Percentiles rank a stretch among this genome's conserved stretches.
Conservation (phyloP, 306 rosid species). For the Herpetospermum pedunculosum region DNA sequence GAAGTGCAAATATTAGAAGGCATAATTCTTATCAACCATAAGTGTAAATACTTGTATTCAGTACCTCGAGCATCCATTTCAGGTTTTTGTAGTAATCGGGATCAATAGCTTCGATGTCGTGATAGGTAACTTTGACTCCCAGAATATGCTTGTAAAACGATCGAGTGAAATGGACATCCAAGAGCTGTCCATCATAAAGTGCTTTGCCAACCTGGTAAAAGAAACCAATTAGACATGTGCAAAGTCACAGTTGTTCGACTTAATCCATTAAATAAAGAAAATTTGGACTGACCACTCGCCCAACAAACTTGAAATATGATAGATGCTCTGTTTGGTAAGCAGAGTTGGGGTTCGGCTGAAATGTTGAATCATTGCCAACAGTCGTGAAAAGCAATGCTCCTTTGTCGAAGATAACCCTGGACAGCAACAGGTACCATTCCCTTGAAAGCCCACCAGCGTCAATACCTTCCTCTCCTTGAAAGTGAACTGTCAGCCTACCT, state of each 20-base stretch:
- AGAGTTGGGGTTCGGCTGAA: slow-evolving; percentile 96
- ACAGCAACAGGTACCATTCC: slow-evolving; percentile 92
- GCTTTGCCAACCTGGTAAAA: slow-evolving; percentile 87
- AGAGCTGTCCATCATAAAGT: slow-evolving; percentile 80
- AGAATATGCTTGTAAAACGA: slow-evolving; percentile 93
- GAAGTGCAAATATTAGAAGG: neutral
- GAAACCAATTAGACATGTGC: slow-evolving; percentile 12
- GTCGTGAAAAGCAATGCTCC: slow-evolving; percentile 93
- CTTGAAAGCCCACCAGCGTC: slow-evolving; percentile 98
- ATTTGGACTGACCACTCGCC: slow-evolving; percentile 79
- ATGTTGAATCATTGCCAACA: slow-evolving; percentile 89
- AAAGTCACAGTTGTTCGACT: slow-evolving; percentile 8
- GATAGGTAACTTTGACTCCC: slow-evolving; percentile 88
- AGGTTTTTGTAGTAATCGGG: slow-evolving; percentile 77
- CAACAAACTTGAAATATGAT: slow-evolving; percentile 93
- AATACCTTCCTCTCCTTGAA: slow-evolving; percentile 99
- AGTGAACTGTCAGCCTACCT: slow-evolving; percentile 94
- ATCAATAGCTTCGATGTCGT: slow-evolving; percentile 96
- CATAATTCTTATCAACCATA: slow-evolving; percentile 2
- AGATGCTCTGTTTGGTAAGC: slow-evolving; percentile 96
- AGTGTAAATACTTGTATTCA: slow-evolving; percentile 3
- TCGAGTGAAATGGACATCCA: slow-evolving; percentile 96
- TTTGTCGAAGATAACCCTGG: slow-evolving; percentile 92
- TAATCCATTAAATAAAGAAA: slow-evolving; percentile 9
- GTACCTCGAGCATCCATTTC: slow-evolving; percentile 97